Base-by-base conservation (phyloP, 2,329 filamentous ascomycete genomes). In the Trichoderma breve region DNA sequence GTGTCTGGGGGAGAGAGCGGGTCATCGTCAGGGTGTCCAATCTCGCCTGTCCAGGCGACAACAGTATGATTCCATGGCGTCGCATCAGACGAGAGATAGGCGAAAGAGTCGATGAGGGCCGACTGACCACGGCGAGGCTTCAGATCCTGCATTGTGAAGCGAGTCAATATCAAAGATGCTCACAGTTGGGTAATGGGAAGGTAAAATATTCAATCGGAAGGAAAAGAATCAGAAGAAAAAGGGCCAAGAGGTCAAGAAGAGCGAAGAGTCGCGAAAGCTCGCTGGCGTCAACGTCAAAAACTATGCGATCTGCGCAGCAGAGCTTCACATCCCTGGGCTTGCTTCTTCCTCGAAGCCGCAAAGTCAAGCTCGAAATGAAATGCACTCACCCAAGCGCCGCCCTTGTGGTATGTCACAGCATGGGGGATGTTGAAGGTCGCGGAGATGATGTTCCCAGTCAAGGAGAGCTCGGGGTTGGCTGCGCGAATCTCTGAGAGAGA, bases 1-100 rank as follows among this genome's bases (percentile, higher is more conserved):
- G 84, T 86, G 69, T 82, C 81, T 21, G 85, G 84, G 2, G 86
- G 83, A 6, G 85, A 84, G 14, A 83, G 74, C 24, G 77, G 74
- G 34, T 81, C 78, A 58, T 87, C 85, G 53, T 79, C 74, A 3
- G 85, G 82, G 4, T 81, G 83, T 71, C 91, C 88, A 72, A 95
- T 92, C 81, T 98, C 95, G 72, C 95, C 95, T 3, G 95, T 97
- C 95, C 95, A 98, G 60, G 94, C 95, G 68, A 98, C 93, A 6
- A 98, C 88, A 1, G 91, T 96, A 83, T 98, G 95, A 77, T 94
- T 93, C 95, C 95, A 98, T 24, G 92, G 90, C 2, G 92, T 91
- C 57, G 92, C 87, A 71, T 92, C 86, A n/a, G 94, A 97, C 4
- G 94, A 93, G 58, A 98, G 89, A 82, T 97, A 91, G 71, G 91